Base-by-base conservation (phyloP, 345 rosid species). In the Zanthoxylum bungeanum region DNA sequence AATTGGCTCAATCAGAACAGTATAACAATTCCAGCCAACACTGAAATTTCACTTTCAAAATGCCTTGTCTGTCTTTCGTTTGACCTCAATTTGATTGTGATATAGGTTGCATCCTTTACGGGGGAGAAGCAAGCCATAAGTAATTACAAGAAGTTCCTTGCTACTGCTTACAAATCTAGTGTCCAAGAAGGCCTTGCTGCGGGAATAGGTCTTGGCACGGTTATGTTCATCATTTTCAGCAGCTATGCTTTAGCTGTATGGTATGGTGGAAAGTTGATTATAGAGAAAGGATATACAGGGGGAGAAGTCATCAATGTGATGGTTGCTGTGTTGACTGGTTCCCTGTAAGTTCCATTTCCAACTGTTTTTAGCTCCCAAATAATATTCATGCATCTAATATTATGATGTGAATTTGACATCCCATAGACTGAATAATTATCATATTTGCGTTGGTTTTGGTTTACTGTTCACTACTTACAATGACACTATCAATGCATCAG, bases 191-290 rank as follows among this genome's bases (percentile, higher is more conserved):
- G 58, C 31, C 10, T 53, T 28, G 31, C 31, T 10, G 31, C 58
- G 5, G 55, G 31, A 22, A 22, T 53, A 3, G 31, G 58, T 53
- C 25, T 53, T 10, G 55, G 58, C 16, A 53, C 14, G 3, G 11
- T 24, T 25, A 5, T 2, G 4, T 4, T 53, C 25, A 12, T 25
- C 25, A 0, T 60, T 0, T 73, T 75, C 66, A 12, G 75, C 59
- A 80, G 59, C 24, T 85, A 82, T 21, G 62, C 65, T 3, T 47
- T 85, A 53, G 80, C 88, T 4, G 56, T 85, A 17, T 85, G 88
- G 86, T 85, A 51, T 36, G 86, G 88, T 2, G 88, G 73, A 27
- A 82, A 70, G 79, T 59, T 82, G 83, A 74, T 85, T 21, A 64
- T 80, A 84, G 80, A 11, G 81, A 10, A 53, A 10, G 58, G 58